These are phyloP conservation scores for Phylloporus sp. DNA, from an alignment of 768 basidiomycete species.

Conservation along the genomic window DNA sequence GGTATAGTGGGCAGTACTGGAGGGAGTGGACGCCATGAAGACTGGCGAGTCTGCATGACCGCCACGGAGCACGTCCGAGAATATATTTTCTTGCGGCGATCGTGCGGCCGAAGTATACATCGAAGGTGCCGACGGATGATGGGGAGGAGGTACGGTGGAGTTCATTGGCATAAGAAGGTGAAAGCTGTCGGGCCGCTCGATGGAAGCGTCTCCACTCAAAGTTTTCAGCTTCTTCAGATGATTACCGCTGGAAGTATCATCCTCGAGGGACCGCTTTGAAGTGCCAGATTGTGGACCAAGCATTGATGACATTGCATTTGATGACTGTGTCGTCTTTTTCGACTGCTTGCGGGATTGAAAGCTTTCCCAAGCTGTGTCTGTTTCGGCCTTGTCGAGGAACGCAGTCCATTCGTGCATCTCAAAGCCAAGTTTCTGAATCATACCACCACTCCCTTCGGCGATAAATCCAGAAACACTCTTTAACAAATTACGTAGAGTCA, in stretches of 20 bases:
- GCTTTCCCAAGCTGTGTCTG: slow-evolving; percentile 90
- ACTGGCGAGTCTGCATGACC: slow-evolving; percentile 52
- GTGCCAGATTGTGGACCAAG: slow-evolving; percentile 21
- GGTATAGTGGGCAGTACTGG: slow-evolving; percentile 40
- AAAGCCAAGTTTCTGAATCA: slow-evolving; percentile 77
- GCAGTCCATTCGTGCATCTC: slow-evolving; percentile 71
- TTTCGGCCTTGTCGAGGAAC: slow-evolving; percentile 81
- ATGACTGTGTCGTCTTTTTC: slow-evolving; percentile 28
- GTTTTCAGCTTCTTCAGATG: slow-evolving; percentile 51
- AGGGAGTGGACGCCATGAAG: slow-evolving; percentile 48
- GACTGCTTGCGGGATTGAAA: slow-evolving; percentile 63
- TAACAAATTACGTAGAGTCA: slow-evolving; percentile 73
- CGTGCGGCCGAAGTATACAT: slow-evolving; percentile 44
- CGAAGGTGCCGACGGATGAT: slow-evolving; percentile 29
- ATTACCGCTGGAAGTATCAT: slow-evolving; percentile 17
- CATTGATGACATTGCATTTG: slow-evolving; percentile 28
- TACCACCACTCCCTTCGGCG: slow-evolving; percentile 78
- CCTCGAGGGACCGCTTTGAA: slow-evolving; percentile 29
- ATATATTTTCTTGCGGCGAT: slow-evolving; percentile 47
- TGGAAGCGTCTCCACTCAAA: slow-evolving; percentile 37
- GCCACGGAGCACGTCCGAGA: slow-evolving; percentile 56
- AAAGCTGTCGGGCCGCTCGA: slow-evolving; percentile 41
- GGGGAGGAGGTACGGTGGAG: slow-evolving; percentile 32
- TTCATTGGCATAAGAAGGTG: slow-evolving; percentile 56
- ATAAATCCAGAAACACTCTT: slow-evolving; percentile 75